A percentile compares a stretch with the other conserved stretches of the same genome.
Conservation (phyloP, 768 basidiomycete species). For the Trametes maxima region DNA sequence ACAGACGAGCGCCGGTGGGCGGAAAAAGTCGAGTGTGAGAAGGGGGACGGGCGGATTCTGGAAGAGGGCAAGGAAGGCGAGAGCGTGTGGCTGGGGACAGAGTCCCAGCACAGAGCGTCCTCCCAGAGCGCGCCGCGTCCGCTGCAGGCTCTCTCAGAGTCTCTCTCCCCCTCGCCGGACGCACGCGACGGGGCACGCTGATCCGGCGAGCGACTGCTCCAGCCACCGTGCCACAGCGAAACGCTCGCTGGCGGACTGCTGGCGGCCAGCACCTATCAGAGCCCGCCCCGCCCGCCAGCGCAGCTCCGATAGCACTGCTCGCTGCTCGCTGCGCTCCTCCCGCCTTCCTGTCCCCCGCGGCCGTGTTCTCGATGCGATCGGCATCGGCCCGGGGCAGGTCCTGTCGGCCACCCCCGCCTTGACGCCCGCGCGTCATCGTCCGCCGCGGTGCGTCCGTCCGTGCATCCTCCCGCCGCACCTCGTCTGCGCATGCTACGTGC, state of each 20-base stretch:
- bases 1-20: conserved; percentile 15
- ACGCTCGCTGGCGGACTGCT: too few species aligned
- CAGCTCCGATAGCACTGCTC: too few species aligned
- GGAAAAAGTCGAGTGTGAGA: conserved; percentile 24
- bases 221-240: background rate
- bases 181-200: conserved; percentile 2
- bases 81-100: conserved; percentile 1
- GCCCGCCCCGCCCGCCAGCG: background rate
- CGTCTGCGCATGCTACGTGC: background rate
- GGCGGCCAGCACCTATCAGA: background rate
- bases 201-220: background rate
- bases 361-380: background rate
- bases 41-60: conserved; percentile 13
- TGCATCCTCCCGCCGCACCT: too few species aligned
- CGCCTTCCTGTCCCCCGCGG: background rate
- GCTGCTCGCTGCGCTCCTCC: background rate
- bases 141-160: background rate
- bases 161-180: background rate
- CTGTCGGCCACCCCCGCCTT: background rate
- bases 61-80: conserved; percentile 11
- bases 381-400: background rate
- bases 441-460: background rate
- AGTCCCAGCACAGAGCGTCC: too few species aligned
- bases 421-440: background rate
- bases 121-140: background rate